phyloP scores from a whole-genome alignment of 2,329 filamentous ascomycete species.

The Kalmusia sp. region DNA sequence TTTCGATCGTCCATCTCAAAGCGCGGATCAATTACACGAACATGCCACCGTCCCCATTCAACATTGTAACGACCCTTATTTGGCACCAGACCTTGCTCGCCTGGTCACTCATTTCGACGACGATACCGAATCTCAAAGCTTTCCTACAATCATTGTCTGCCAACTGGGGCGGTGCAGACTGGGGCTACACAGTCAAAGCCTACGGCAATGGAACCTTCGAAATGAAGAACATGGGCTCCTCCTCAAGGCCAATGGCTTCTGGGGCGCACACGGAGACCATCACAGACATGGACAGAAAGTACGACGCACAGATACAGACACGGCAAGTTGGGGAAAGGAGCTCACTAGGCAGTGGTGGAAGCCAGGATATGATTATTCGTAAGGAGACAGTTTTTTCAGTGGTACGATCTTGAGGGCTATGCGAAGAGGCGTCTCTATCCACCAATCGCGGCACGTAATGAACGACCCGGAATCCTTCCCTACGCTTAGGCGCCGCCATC shows the following conservation, averaged over 20 bases:
- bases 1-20: slow-evolving; percentile 19
- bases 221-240: slow-evolving; percentile 10
- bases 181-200: slow-evolving; percentile 9
- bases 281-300: slow-evolving; percentile 4
- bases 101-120: slow-evolving; percentile 25
- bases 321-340: neutral
- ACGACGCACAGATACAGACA: slow-evolving; percentile 8
- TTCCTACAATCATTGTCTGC: slow-evolving; percentile 21
- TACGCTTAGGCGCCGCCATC: slow-evolving; percentile 1
- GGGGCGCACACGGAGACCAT: neutral
- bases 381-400: slow-evolving; percentile 15
- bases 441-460: slow-evolving; percentile 2
- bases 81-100: slow-evolving; percentile 19
- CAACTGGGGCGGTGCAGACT: slow-evolving; percentile 16
- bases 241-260: neutral
- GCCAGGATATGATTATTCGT: slow-evolving; percentile 24
- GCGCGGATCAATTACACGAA: slow-evolving; percentile 13
- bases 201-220: slow-evolving; percentile 18
- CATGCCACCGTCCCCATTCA: neutral
- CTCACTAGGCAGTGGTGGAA: slow-evolving; percentile 16
- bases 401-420: slow-evolving; percentile 1
- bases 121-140: slow-evolving; percentile 23
- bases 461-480: neutral
- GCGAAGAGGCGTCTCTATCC: neutral
- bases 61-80: slow-evolving; percentile 5